Evolutionary conservation across 169 alveolate species (phyloP), one percentile per base, ranked within the genome.

Genomic region (Plasmodium fragile): DNA sequence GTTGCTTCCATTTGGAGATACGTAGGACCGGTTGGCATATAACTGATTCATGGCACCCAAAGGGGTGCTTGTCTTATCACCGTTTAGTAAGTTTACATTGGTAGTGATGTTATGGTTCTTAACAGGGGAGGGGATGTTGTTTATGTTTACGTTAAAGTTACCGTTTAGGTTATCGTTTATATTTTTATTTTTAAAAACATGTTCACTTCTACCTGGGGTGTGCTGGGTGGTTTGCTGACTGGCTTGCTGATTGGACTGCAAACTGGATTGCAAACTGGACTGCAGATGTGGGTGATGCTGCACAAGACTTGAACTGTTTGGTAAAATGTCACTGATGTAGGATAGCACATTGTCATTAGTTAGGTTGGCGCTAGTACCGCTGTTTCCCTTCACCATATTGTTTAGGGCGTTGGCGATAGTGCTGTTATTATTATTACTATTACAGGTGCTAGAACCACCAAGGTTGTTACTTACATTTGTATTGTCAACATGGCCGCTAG

Each of bases 301-400:
- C 70, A n/a, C 16, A 22, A 32, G 41, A 49, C 69, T 69, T 73
- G 83, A n/a, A 72, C 30, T 53, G 45, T 75, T 85, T 18, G 93
- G 93, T 75, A 85, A 49, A 6, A 85, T 73, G 70, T 75, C 65
- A 36, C 79, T 85, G 41, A 85, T 75, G 65, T 45, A 73, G 65
- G 71, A 53, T 52, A 75, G 41, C 82, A 85, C 32, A 43, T 75
- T 85, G 30, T 85, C 93, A n/a, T 75, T 85, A 53, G 39, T 75
- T 84, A 84, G 36, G 36, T 82, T 82, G 36, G 53, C 53, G 41
- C 43, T 16, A 49, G 43, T 83, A n/a, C 70, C 28, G 45, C 45
- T 25, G 28, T 6, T 71, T 2, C 55, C 77, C 53, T 83, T 83
- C 4, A 83, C 65, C 18, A 83, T n/a, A 28, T 36, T 73, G 78